A percentile compares a stretch with the other conserved stretches of the same genome.
Conservation (phyloP, 345 rosid species). For the Salix viminalis region DNA sequence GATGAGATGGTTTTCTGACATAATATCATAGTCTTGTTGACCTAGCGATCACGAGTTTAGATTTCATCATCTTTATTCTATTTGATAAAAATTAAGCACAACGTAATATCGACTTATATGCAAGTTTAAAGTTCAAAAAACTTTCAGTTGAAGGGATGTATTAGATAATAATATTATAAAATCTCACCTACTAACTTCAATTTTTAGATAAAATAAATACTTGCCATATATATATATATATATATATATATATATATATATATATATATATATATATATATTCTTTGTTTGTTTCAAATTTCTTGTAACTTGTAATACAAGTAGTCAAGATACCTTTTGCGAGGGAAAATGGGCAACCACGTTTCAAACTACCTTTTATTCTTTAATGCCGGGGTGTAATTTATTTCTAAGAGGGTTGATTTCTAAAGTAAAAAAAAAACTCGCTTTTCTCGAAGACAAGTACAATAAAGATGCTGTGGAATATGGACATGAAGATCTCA, state of each 20-base stretch:
- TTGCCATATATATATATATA: too few relatives aligned
- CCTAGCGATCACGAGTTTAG: accelerated
- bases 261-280: too few relatives aligned
- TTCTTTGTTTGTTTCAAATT: too few relatives aligned
- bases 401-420: not conserved
- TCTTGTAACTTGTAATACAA: too few relatives aligned
- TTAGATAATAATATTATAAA: too few relatives aligned
- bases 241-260: too few relatives aligned
- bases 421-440: not conserved
- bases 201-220: too few relatives aligned
- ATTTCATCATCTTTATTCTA: too few relatives aligned
- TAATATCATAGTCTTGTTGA: too few relatives aligned
- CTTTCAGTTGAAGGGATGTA: accelerated
- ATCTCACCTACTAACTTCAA: too few relatives aligned
- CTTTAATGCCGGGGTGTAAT: not conserved
- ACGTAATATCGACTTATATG: accelerated
- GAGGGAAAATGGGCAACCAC: not conserved
- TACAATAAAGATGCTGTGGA: not conserved
- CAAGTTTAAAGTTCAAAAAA: too few relatives aligned
- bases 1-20: accelerated
- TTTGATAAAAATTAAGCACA: too few relatives aligned
- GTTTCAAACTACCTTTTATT: not conserved
- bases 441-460: not conserved
- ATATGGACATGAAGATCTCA: not conserved
- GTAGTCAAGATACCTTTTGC: not conserved